Base-by-base conservation (phyloP, 73 alveolate genomes). In the Symbiodinium natans region DNA sequence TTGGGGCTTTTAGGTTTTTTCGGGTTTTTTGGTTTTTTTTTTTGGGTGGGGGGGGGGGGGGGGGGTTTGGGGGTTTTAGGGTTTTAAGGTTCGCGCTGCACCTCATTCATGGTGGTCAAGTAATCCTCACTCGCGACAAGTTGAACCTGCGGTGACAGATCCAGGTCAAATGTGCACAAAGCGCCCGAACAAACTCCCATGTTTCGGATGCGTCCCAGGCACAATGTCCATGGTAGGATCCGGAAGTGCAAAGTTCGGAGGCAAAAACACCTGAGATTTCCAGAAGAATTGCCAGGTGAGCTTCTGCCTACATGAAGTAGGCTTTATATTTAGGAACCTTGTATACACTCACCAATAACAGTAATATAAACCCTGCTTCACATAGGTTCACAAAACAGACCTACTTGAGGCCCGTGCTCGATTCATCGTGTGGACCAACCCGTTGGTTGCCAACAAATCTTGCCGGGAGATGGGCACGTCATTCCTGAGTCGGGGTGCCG, bases 51-150 rank as follows among this genome's bases (percentile, higher is more conserved):
- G n/a, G n/a, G n/a, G n/a, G n/a, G n/a, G n/a, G n/a, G n/a, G n/a
- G n/a, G n/a, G n/a, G n/a, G n/a, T n/a, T n/a, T n/a, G n/a, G n/a
- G n/a, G n/a, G n/a, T n/a, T n/a, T n/a, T n/a, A n/a, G n/a, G n/a
- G n/a, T n/a, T n/a, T n/a, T n/a, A n/a, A n/a, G n/a, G n/a, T n/a
- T n/a, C n/a, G n/a, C n/a, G n/a, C n/a, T n/a, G n/a, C n/a, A n/a
- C 77, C 77, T 59, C 34, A 19, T 59, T 27, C 10, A 86, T 34
- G 41, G 27, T 86, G 8, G 93, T 48, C 54, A 86, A 71, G 54
- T 86, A 86, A 46, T 75, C 54, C 36, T 86, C 93, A 21, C 93
- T 86, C 59, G 56, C 52, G 82, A 86, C 83, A n/a, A 86, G 93
- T 25, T 86, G 59, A 2, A 86, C 93, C 93, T 86, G 41, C 25